Evolutionary conservation across 164 flowering plant species (phyloP).

Genomic region (Liriodendron chinense): DNA sequence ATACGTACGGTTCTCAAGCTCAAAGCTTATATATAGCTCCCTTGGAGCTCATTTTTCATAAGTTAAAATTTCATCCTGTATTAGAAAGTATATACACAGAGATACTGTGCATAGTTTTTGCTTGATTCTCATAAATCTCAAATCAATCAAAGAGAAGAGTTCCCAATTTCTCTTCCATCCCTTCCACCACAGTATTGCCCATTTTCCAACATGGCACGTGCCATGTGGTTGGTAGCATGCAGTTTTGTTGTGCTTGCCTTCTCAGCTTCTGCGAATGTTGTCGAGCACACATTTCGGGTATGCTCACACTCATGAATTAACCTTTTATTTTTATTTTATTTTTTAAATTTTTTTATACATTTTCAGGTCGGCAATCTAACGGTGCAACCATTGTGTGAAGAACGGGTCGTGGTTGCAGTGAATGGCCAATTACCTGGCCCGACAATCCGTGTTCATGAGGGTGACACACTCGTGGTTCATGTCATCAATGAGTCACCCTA

Average conservation of each 20-base stretch:
- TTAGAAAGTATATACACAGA: not conserved
- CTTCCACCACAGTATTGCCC: not conserved
- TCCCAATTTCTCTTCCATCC: not conserved
- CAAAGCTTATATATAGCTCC: not conserved
- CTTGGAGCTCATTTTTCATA: not conserved
- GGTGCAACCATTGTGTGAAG: slow-evolving; percentile 10
- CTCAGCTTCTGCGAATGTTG: slow-evolving; percentile 7
- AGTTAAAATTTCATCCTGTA: not conserved
- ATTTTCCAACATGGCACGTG: slow-evolving; percentile 10
- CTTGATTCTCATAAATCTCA: too few species aligned
- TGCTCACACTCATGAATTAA: not conserved
- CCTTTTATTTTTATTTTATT: not conserved
- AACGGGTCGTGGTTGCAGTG: slow-evolving; percentile 14
- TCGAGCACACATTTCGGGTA: slow-evolving; percentile 17
- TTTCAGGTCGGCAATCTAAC: slow-evolving; percentile 18
- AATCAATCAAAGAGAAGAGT: not conserved
- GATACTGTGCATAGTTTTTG: too few species aligned
- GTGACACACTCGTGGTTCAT: slow-evolving; percentile 21
- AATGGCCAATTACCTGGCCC: slow-evolving; percentile 26
- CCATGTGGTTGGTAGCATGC: not conserved
- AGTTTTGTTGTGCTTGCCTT: slow-evolving; percentile 11
- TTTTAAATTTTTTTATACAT: not conserved
- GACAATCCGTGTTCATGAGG: slow-evolving; percentile 14
- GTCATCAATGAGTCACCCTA: slow-evolving; percentile 24
- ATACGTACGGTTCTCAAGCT: not conserved